Base-by-base conservation (phyloP, 768 basidiomycete species). In the Phlebiopsis gigantea region DNA sequence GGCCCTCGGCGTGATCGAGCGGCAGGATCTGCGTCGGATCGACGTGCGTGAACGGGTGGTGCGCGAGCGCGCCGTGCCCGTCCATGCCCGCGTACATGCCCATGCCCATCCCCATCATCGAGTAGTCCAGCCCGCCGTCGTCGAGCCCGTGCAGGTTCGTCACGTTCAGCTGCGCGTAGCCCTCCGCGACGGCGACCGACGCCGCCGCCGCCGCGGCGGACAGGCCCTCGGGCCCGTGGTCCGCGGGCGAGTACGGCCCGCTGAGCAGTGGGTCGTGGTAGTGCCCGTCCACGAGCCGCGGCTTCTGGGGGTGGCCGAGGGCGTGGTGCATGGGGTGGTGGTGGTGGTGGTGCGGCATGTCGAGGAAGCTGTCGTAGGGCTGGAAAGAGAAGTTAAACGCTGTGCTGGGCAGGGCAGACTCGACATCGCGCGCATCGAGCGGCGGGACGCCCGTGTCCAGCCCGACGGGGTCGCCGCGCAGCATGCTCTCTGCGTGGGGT, bases 21-120 rank as follows among this genome's bases (percentile, higher is more conserved):
- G 75, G 76, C 57, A 80, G 70, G 44, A 96, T 89, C 72, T 96
- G 92, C n/a, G 88, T 88, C 7, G 95, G 95, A 73, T 98, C 92
- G 57, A 98, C 89, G 70, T 89, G 87, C 31, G 88, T 90, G 71
- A 80, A 89, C 6, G 81, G 79, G 46, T 73, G 71, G 60, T 79
- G 77, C n/a, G 28, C 48, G 54, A 55, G 12, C 29, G 57, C 69
- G 39, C 69, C 66, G 4, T 73, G 67, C 28, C 71, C 67, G 59
- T 84, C 81, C 56, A 83, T 68, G 56, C 75, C 72, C 25, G 84
- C 72, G 68, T 85, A 88, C 60, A 82, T 79, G 43, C 45, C 54
- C 45, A 55, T 48, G 10, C 58, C 53, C 62, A 88, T 73, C 44
- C 81, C 79, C 71, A 90, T 81, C 53, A 91, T 70, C 59, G 78